phyloP scores from a whole-genome alignment of 2,329 filamentous ascomycete species.

The Diaporthe longicolla region DNA sequence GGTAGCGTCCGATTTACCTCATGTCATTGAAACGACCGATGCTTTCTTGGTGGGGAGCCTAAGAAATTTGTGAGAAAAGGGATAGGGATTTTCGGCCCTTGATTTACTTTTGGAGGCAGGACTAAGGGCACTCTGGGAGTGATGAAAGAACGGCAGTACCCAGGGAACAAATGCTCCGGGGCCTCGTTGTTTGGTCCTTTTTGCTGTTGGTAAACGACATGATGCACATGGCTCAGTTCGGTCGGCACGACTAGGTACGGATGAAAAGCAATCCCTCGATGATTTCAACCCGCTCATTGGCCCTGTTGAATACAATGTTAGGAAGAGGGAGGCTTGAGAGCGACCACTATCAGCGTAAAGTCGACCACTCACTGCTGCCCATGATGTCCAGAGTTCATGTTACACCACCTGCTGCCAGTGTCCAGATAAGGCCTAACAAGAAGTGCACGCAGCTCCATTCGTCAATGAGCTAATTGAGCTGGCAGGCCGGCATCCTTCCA shows the following conservation, averaged over 20 bases:
- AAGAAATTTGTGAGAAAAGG: background rate
- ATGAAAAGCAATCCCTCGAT: background rate
- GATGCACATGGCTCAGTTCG: background rate
- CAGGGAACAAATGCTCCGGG: background rate
- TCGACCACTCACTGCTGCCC: background rate
- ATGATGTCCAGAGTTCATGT: background rate
- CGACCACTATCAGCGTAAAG: background rate
- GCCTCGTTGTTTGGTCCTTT: too few relatives aligned
- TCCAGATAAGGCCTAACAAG: background rate
- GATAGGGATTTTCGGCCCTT: accelerated
- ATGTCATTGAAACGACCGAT: too few relatives aligned
- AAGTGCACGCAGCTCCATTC: background rate
- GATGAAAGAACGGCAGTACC: background rate
- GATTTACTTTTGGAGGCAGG: background rate
- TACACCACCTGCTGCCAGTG: slow-evolving; percentile 5
- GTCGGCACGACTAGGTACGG: background rate
- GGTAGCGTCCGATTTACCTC: too few relatives aligned
- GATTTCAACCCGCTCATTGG: background rate
- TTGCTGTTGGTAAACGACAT: background rate
- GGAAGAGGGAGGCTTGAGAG: background rate
- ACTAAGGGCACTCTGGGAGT: background rate
- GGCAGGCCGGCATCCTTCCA: slow-evolving; percentile 12
- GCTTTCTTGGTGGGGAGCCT: background rate
- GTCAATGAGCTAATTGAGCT: background rate
- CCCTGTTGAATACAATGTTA: background rate